Conservation (phyloP, 352 stramenopile genomes). For the Globisporangium cederbergense region DNA sequence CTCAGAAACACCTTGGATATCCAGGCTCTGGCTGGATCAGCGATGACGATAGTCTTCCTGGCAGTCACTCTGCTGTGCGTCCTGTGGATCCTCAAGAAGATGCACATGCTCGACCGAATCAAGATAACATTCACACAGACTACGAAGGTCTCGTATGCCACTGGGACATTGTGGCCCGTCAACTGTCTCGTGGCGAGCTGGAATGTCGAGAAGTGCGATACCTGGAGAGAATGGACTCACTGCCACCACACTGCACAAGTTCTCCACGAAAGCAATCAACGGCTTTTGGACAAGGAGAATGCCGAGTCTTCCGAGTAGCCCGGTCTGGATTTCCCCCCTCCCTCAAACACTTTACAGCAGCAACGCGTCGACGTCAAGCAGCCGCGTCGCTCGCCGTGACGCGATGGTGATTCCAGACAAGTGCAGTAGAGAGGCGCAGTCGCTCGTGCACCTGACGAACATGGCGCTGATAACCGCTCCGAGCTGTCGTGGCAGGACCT, state of each 20-base stretch:
- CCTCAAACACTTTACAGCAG: background rate
- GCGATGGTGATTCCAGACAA: background rate
- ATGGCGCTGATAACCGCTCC: conserved; percentile 13
- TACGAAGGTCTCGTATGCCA: conserved; percentile 14
- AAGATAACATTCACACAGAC: conserved; percentile 7
- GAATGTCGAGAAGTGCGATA: background rate
- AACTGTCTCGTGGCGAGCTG: conserved; percentile 15
- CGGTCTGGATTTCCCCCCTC: background rate
- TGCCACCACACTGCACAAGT: background rate
- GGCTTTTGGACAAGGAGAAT: background rate
- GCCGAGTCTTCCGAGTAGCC: background rate
- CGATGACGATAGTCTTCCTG: background rate
- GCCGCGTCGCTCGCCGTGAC: background rate
- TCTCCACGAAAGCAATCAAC: background rate
- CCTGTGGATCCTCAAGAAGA: background rate
- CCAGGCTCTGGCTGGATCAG: background rate
- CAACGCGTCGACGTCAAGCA: background rate
- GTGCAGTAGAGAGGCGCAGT: conserved; percentile 2
- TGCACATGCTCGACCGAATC: background rate
- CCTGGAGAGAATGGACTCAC: background rate
- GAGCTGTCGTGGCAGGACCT: conserved; percentile 4
- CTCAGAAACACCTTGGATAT: conserved; percentile 10
- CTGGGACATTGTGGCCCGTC: conserved; percentile 14
- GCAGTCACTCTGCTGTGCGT: background rate
- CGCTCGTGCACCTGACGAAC: conserved; percentile 16